Percentiles rank a stretch among this genome's conserved stretches.
These are phyloP conservation scores for Platanthera zijinensis DNA, from an alignment of 106 monocot species.

Conservation along the genomic window DNA sequence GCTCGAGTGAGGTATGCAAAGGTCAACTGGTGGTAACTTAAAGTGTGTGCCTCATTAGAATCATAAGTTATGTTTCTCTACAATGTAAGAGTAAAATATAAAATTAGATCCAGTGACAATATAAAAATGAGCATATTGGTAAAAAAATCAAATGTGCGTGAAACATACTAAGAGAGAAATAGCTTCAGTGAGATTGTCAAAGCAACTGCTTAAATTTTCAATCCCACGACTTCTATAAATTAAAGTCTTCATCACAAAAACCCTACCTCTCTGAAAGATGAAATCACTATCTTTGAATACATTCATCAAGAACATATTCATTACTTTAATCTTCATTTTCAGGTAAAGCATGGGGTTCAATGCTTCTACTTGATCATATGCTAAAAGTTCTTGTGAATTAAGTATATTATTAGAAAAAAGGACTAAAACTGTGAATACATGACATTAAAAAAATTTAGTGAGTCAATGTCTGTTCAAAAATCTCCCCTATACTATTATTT, in stretches of 20 bases:
- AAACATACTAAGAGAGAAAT: conserved; percentile 60
- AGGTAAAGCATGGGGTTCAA: conserved; percentile 30
- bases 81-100: background rate
- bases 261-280: conserved; percentile 41
- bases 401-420: background rate
- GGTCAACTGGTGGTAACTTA: conserved; percentile 43
- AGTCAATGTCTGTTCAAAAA: conserved; percentile 62
- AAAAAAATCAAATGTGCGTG: background rate
- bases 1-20: conserved; percentile 55
- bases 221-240: conserved; percentile 44
- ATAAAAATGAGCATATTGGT: background rate
- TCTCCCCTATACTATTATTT: conserved; percentile 30
- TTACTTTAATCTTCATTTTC: conserved; percentile 47
- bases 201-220: conserved; percentile 38
- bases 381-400: conserved; percentile 50
- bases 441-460: background rate
- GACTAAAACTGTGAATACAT: background rate
- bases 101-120: background rate
- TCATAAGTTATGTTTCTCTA: conserved; percentile 27
- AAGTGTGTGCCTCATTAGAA: conserved; percentile 15
- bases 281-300: conserved; percentile 42
- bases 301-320: conserved; percentile 48
- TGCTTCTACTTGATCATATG: conserved; percentile 44
- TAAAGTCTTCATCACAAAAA: conserved; percentile 53
- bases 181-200: conserved; percentile 60